Percentiles rank a stretch among this genome's conserved stretches.
Conservation (phyloP, 139 green algal genomes). For the Coelastrella sp. region DNA sequence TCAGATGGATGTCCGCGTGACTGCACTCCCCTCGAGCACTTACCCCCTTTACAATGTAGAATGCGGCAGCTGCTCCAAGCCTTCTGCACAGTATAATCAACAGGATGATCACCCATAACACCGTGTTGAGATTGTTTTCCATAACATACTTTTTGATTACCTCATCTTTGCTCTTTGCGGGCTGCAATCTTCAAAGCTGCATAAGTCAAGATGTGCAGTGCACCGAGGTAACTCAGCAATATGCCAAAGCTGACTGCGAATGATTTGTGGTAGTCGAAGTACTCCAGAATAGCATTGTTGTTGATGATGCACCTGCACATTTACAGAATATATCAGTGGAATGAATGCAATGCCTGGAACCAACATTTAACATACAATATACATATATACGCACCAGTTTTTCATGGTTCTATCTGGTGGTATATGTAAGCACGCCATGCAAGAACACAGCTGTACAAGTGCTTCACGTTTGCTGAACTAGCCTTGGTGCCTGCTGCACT, state of each 20-base stretch:
- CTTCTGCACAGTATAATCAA: too few species aligned
- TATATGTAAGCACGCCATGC: too few species aligned
- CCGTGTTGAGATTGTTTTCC: background rate
- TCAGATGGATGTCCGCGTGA: too few species aligned
- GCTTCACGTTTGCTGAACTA: too few species aligned
- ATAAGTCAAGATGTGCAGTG: conserved; percentile 30
- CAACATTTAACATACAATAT: background rate
- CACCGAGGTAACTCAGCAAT: conserved; percentile 30
- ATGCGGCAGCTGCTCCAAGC: too few species aligned
- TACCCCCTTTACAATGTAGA: too few species aligned
- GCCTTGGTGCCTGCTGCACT: too few species aligned
- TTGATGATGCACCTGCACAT: conserved; percentile 24
- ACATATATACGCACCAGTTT: background rate
- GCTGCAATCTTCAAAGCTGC: background rate
- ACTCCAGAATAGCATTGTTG: conserved; percentile 3
- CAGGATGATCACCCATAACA: background rate
- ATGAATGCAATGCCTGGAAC: background rate
- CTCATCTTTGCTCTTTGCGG: conserved; percentile 10
- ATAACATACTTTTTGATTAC: too few species aligned
- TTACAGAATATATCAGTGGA: background rate
- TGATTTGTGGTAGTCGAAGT: conserved; percentile 18
- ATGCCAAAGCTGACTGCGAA: conserved; percentile 2
- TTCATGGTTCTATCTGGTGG: background rate
- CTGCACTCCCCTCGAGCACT: too few species aligned
- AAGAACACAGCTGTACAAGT: too few species aligned